phyloP scores from a whole-genome alignment of 2,329 filamentous ascomycete species.

The Knufia petricola region DNA sequence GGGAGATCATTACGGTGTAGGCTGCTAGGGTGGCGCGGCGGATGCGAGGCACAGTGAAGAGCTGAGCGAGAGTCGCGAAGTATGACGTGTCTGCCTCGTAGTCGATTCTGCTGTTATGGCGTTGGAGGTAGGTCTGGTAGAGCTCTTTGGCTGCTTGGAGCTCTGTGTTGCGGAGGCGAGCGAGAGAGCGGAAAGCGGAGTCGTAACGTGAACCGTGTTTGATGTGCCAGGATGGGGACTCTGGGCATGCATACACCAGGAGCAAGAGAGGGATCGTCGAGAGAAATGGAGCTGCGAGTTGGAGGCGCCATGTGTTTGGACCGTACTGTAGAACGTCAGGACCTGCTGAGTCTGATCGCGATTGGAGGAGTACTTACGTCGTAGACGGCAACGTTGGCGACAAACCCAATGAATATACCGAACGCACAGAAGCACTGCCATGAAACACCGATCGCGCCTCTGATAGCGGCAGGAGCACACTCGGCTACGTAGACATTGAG shows the following conservation, averaged over 20 bases:
- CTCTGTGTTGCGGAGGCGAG: constrained; percentile 47
- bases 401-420: constrained; percentile 58
- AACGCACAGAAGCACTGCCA: constrained; percentile 44
- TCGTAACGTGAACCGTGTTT: constrained; percentile 47
- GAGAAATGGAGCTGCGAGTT: constrained; percentile 55
- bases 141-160: constrained; percentile 49
- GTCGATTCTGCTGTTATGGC: constrained; percentile 24
- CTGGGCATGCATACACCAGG: constrained; percentile 52
- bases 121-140: constrained; percentile 42
- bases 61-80: constrained; percentile 26
- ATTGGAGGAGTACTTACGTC: constrained; percentile 37
- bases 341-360: too few relatives aligned
- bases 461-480: constrained; percentile 39
- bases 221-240: constrained; percentile 58
- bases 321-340: constrained; percentile 32
- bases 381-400: constrained; percentile 55
- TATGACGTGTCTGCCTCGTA: constrained; percentile 7
- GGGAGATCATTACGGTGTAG: constrained; percentile 27
- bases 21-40: constrained; percentile 26
- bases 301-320: constrained; percentile 51
- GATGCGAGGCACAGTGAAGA: constrained; percentile 27
- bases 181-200: constrained; percentile 53
- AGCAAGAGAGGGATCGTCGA: constrained; percentile 53
- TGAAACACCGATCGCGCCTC: constrained; percentile 43
- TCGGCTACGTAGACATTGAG: constrained; percentile 41